Base-by-base conservation (phyloP, 176 grass and related monocot species). In the Hyparrhenia diplandra region DNA sequence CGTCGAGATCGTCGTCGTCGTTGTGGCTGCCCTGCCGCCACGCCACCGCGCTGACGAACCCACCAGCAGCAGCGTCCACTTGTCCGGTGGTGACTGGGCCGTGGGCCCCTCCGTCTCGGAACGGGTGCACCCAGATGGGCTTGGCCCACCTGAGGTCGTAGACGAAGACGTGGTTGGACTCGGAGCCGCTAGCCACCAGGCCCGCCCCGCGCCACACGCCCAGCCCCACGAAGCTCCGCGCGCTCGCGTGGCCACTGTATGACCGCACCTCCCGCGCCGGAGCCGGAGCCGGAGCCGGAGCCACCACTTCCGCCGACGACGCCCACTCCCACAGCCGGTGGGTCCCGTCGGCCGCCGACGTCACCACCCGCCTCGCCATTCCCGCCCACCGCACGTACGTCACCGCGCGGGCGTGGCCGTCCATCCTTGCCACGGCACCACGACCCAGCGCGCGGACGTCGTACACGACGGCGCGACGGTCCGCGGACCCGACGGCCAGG, bases 101-200 rank as follows among this genome's bases (percentile, higher is more conserved):
- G 25, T 32, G 76, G 41, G 27, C 27, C 76, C 47, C 71, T n/a
- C 21, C n/a, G 55, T 24, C 8, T n/a, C 20, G 21, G 55, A 94
- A 98, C 0, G 82, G 78, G 10, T 82, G 75, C 4, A 95, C 88
- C 95, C 95, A 98, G 35, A 98, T 77, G 23, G 95, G 92, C 45
- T 85, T 88, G 64, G 72, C 80, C 95, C 95, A 98, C 18, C 90
- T 67, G 60, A 98, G 85, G 67, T 98, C 95, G 86, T 98, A 93
- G 32, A 98, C 95, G 84, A 95, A 98, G 71, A 98, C 90, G 82
- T 94, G 86, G 52, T 88, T 89, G 80, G 81, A 93, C 88, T 98
- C 92, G 14, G 95, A 98, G 0, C 95, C 95, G 27, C 92, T 93
- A 30, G 88, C 95, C 13, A 95, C 63, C 11, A 98, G 90, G 8